phyloP scores from a whole-genome alignment of 2,329 filamentous ascomycete species.

The Mollisiaceae sp. region DNA sequence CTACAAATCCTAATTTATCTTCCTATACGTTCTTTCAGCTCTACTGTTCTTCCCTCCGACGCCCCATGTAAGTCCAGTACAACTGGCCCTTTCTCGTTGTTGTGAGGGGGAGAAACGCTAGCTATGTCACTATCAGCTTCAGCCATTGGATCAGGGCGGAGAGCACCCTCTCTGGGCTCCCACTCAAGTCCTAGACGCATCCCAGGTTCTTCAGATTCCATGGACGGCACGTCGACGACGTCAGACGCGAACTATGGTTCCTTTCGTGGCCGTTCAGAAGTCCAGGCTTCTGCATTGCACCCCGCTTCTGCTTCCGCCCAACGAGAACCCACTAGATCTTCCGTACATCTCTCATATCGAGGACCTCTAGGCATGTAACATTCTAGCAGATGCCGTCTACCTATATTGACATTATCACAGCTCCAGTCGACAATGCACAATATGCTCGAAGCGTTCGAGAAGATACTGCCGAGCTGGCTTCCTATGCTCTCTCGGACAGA shows the following conservation, averaged over 20 bases:
- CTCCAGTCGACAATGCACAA: slow-evolving; percentile 69
- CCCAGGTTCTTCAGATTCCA: slow-evolving; percentile 31
- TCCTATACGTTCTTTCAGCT: neutral
- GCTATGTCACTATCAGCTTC: slow-evolving; percentile 35
- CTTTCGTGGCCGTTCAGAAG: slow-evolving; percentile 29
- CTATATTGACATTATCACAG: slow-evolving; percentile 42
- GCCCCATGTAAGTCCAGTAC: neutral
- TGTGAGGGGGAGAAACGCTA: slow-evolving; percentile 2
- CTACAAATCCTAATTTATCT: neutral
- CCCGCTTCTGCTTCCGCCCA: slow-evolving; percentile 44
- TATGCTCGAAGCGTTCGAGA: slow-evolving; percentile 82
- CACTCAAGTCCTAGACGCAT: slow-evolving; percentile 39
- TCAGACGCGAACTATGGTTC: slow-evolving; percentile 35
- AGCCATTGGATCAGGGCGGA: slow-evolving; percentile 28
- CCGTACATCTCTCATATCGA: slow-evolving; percentile 69
- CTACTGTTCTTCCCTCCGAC: neutral
- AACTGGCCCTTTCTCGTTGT: neutral
- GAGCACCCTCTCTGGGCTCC: slow-evolving; percentile 34
- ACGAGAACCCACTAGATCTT: slow-evolving; percentile 73
- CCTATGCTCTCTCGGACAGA: slow-evolving; percentile 75
- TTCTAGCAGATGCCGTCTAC: neutral
- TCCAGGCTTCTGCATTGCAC: slow-evolving; percentile 24
- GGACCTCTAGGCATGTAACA: slow-evolving; percentile 58
- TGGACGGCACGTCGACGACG: slow-evolving; percentile 28
- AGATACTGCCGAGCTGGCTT: slow-evolving; percentile 86